A percentile compares a stretch with the other conserved stretches of the same genome.
These are phyloP conservation scores for Intubia oerlemansii DNA, from an alignment of 2,329 filamentous ascomycete genomes.

Conservation along the genomic window DNA sequence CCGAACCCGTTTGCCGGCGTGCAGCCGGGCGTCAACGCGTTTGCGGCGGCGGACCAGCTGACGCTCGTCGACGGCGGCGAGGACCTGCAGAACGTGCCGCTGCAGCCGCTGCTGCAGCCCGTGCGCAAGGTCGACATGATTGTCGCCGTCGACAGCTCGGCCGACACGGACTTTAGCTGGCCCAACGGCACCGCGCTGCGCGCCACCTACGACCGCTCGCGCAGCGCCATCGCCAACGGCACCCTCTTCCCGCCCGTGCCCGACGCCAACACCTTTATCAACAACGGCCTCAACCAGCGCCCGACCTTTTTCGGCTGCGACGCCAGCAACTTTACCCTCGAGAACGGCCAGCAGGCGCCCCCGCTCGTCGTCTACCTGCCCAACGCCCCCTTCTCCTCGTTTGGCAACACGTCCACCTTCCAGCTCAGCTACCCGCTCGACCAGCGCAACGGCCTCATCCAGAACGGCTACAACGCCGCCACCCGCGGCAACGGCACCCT, in stretches of 20 bases:
- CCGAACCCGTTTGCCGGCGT: slow-evolving; percentile 40
- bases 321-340: slow-evolving; percentile 13
- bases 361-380: slow-evolving; percentile 45
- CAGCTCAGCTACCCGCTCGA: slow-evolving; percentile 37
- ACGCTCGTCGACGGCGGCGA: slow-evolving; percentile 28
- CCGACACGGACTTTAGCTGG: slow-evolving; percentile 35
- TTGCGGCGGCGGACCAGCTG: slow-evolving; percentile 16
- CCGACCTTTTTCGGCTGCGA: slow-evolving; percentile 45
- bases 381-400: slow-evolving; percentile 57
- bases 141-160: slow-evolving; percentile 42
- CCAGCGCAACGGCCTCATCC: slow-evolving; percentile 59
- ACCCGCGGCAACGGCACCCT: slow-evolving; percentile 66
- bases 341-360: slow-evolving; percentile 6
- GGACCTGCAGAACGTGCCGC: slow-evolving; percentile 27
- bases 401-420: slow-evolving; percentile 66
- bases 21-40: slow-evolving; percentile 19
- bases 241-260: slow-evolving; percentile 38
- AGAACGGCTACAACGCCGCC: slow-evolving; percentile 67
- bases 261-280: slow-evolving; percentile 30
- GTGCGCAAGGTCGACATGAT: slow-evolving; percentile 36
- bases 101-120: slow-evolving; percentile 27
- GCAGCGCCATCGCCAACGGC: slow-evolving; percentile 24
- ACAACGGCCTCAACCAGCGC: slow-evolving; percentile 33
- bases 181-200: slow-evolving; percentile 38
- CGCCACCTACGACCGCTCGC: slow-evolving; percentile 33